Evolutionary conservation across 2,329 filamentous ascomycete genomes (phyloP).

Genomic region (Microdochium paspali): DNA sequence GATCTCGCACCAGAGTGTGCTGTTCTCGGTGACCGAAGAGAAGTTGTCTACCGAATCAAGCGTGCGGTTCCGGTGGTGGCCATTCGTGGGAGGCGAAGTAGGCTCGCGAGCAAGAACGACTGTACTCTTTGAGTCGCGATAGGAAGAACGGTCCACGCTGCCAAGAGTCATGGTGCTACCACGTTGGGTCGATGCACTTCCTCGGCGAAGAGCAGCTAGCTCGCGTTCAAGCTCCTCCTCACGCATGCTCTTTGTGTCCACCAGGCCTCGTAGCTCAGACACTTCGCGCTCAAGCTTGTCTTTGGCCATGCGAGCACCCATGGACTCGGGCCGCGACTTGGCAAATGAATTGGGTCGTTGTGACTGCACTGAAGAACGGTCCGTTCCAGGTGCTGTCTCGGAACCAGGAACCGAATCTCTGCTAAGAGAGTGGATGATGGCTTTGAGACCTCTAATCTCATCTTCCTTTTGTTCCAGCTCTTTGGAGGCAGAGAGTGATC

Average conservation of each 20-base stretch:
- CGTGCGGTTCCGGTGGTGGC: slow-evolving; percentile 41
- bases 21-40: slow-evolving; percentile 63
- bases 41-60: slow-evolving; percentile 63
- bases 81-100: slow-evolving; percentile 31
- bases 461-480: slow-evolving; percentile 93
- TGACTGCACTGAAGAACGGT: slow-evolving; percentile 19
- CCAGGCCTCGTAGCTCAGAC: slow-evolving; percentile 61
- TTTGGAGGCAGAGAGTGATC: slow-evolving; percentile 39
- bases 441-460: slow-evolving; percentile 92
- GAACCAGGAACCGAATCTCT: slow-evolving; percentile 53
- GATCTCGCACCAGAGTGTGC: slow-evolving; percentile 84
- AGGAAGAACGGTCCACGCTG: slow-evolving; percentile 46
- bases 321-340: slow-evolving; percentile 33
- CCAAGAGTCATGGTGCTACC: slow-evolving; percentile 39
- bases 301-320: slow-evolving; percentile 46
- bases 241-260: slow-evolving; percentile 62
- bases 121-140: slow-evolving; percentile 58
- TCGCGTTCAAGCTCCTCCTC: slow-evolving; percentile 86
- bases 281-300: slow-evolving; percentile 75
- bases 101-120: slow-evolving; percentile 47
- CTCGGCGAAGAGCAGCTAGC: slow-evolving; percentile 54
- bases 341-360: slow-evolving; percentile 26
- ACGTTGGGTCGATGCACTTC: slow-evolving; percentile 32
- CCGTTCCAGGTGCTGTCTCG: slow-evolving; percentile 15
- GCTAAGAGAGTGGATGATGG: slow-evolving; percentile 93